A percentile compares a stretch with the other conserved stretches of the same genome.
These are phyloP conservation scores for Pythium aristosporum DNA, from an alignment of 352 stramenopile genomes.

Conservation along the genomic window DNA sequence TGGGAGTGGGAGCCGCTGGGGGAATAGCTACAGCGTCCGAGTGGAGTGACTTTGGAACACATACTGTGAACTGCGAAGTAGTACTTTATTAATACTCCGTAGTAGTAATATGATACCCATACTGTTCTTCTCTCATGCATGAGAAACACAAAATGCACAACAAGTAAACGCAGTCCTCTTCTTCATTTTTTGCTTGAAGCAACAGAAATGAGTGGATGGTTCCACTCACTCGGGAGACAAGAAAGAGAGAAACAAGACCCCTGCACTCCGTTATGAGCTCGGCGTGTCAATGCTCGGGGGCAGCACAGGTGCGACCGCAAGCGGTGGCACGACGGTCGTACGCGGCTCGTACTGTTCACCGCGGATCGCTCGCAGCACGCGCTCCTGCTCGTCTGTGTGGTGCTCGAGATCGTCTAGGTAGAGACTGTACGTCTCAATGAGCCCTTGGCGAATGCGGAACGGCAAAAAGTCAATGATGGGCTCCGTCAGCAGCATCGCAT, in stretches of 20 bases:
- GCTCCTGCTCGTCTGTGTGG: slow-evolving; percentile 80
- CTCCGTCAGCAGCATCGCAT: slow-evolving; percentile 83
- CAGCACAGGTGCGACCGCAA: slow-evolving; percentile 3
- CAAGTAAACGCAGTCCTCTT: background rate
- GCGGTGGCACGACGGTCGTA: background rate
- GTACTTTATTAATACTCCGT: no score
- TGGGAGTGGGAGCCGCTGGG: no score
- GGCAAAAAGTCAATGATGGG: slow-evolving; percentile 77
- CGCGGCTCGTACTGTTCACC: slow-evolving; percentile 44
- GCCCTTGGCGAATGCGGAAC: slow-evolving; percentile 82
- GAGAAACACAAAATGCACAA: background rate
- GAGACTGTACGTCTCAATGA: slow-evolving; percentile 89
- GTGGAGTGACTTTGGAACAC: no score
- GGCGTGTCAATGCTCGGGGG: background rate
- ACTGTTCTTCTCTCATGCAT: no score
- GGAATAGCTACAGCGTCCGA: no score
- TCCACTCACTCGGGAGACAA: background rate
- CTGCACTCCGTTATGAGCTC: background rate
- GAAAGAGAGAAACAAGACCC: background rate
- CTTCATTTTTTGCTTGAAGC: background rate
- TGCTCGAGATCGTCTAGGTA: slow-evolving; percentile 85
- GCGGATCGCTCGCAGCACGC: slow-evolving; percentile 76
- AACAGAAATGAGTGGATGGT: background rate
- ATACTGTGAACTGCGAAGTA: no score
- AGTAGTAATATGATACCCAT: background rate